phyloP scores from a whole-genome alignment of 768 basidiomycete genomes.

The Lepiota brunneoincarnata region DNA sequence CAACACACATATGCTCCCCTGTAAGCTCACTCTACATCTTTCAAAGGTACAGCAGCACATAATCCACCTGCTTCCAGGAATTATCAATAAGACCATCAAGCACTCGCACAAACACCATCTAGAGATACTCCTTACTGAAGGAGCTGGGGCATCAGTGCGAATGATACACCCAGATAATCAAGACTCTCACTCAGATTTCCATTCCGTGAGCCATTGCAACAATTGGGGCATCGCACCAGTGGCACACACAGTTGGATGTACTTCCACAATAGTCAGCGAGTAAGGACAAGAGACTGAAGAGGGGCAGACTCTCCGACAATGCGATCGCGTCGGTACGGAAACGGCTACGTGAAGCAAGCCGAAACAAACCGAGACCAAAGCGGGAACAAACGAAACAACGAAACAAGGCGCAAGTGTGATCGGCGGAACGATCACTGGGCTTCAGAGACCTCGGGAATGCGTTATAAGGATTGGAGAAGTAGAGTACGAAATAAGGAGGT shows the following conservation, averaged over 20 bases:
- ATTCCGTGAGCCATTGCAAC: conserved; percentile 85
- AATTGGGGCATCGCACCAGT: too few species aligned
- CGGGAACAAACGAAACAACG: too few species aligned
- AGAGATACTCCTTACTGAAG: conserved; percentile 48
- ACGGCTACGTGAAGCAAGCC: too few species aligned
- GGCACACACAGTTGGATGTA: conserved; percentile 99
- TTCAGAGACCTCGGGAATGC: too few species aligned
- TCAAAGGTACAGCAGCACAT: conserved; percentile 86
- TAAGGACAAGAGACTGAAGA: background rate
- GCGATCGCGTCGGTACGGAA: too few species aligned
- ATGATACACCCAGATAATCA: conserved; percentile 96
- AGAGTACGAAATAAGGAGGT: too few species aligned
- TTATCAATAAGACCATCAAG: conserved; percentile 26
- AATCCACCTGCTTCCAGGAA: conserved; percentile 96
- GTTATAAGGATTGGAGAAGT: too few species aligned
- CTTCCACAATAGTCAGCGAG: conserved; percentile 24
- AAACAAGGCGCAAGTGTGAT: too few species aligned
- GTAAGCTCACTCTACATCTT: conserved; percentile 95
- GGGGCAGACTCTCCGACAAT: too few species aligned
- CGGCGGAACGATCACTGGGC: too few species aligned
- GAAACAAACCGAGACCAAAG: too few species aligned
- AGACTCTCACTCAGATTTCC: conserved; percentile 85
- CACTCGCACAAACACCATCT: background rate
- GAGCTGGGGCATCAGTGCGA: conserved; percentile 85
- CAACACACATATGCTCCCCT: conserved; percentile 94